phyloP scores from a whole-genome alignment of 2,329 filamentous ascomycete genomes.

The Fusarium proliferatum region DNA sequence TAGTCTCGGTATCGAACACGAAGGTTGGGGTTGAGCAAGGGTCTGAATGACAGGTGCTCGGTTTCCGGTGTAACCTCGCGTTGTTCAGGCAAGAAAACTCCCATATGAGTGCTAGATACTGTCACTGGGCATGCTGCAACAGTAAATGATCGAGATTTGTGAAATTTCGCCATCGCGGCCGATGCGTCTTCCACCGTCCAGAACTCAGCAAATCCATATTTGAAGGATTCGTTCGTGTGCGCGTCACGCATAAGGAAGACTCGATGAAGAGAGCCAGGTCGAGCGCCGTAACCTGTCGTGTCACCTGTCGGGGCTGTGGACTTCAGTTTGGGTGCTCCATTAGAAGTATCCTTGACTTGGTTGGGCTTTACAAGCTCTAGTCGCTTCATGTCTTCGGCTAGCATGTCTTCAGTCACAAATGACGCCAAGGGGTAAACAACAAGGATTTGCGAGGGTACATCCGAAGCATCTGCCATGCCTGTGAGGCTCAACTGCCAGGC shows the following conservation, averaged over 20 bases:
- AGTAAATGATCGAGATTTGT: slow-evolving; percentile 78
- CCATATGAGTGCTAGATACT: slow-evolving; percentile 82
- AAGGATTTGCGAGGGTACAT: slow-evolving; percentile 78
- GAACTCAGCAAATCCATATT: slow-evolving; percentile 88
- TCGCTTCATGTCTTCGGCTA: slow-evolving; percentile 79
- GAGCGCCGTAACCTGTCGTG: slow-evolving; percentile 73
- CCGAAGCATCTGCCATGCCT: slow-evolving; percentile 60
- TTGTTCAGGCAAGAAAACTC: slow-evolving; percentile 82
- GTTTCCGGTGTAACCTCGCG: slow-evolving; percentile 65
- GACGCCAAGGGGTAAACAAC: slow-evolving; percentile 77
- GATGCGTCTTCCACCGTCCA: slow-evolving; percentile 79
- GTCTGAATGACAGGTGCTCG: slow-evolving; percentile 75
- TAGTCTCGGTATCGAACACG: slow-evolving; percentile 82
- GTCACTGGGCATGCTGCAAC: slow-evolving; percentile 79
- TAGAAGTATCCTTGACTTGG: slow-evolving; percentile 56
- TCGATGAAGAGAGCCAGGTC: slow-evolving; percentile 78
- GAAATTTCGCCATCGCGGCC: slow-evolving; percentile 77
- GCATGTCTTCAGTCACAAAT: slow-evolving; percentile 76
- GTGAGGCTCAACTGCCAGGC: slow-evolving; percentile 55
- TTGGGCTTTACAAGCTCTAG: slow-evolving; percentile 73
- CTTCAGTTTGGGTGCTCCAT: slow-evolving; percentile 64
- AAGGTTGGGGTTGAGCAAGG: slow-evolving; percentile 74
- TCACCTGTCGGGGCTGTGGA: slow-evolving; percentile 67
- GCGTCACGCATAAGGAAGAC: slow-evolving; percentile 82
- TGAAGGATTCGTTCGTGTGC: slow-evolving; percentile 76